Conservation (phyloP, 2,329 filamentous ascomycete genomes). For the Keithomyces neogunnii region DNA sequence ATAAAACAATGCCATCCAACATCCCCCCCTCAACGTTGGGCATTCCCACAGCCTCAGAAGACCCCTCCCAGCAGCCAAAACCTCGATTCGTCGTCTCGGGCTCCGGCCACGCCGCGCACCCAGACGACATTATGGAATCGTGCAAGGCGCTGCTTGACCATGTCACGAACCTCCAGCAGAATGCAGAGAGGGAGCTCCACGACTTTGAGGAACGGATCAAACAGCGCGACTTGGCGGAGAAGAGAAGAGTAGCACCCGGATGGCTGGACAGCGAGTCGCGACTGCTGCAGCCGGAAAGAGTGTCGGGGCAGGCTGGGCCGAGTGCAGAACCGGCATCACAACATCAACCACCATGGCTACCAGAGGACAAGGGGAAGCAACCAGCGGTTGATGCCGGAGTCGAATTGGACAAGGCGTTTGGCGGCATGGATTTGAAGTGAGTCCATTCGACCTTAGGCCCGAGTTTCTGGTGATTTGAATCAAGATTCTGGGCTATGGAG, state of each 20-base stretch:
- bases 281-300: slow-evolving; percentile 59
- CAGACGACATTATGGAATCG: slow-evolving; percentile 74
- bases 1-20: slow-evolving; percentile 80
- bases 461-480: too few species aligned
- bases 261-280: slow-evolving; percentile 70
- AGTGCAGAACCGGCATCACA: slow-evolving; percentile 7
- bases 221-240: slow-evolving; percentile 66
- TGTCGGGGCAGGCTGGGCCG: slow-evolving; percentile 19
- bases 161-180: slow-evolving; percentile 57
- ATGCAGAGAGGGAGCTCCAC: slow-evolving; percentile 58
- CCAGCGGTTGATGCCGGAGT: slow-evolving; percentile 37
- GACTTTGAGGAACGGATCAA: slow-evolving; percentile 61
- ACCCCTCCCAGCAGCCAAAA: slow-evolving; percentile 33
- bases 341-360: background rate
- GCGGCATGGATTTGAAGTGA: slow-evolving; percentile 31
- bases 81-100: slow-evolving; percentile 68
- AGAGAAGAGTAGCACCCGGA: slow-evolving; percentile 68
- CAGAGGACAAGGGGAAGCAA: slow-evolving; percentile 7
- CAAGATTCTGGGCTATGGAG: background rate
- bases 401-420: slow-evolving; percentile 51
- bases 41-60: slow-evolving; percentile 27
- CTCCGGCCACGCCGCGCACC: slow-evolving; percentile 75
- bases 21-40: slow-evolving; percentile 48
- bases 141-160: slow-evolving; percentile 73
- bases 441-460: background rate